Percentiles rank a stretch among this genome's conserved stretches.
Conservation (phyloP, 2,329 filamentous ascomycete species). For the Clonostachys chloroleuca region DNA sequence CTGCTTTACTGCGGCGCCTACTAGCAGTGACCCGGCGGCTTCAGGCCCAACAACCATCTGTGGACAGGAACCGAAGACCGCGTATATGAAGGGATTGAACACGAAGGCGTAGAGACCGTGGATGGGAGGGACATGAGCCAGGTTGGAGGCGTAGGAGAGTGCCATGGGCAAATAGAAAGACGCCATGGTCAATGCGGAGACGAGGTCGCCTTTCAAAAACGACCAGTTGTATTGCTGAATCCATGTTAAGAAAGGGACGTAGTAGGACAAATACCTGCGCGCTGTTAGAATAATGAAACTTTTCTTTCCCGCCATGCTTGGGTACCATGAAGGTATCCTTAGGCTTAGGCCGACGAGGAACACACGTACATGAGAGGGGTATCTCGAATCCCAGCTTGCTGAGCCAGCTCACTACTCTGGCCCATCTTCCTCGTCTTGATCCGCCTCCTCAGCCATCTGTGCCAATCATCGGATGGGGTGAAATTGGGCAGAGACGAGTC, state of each 20-base stretch:
- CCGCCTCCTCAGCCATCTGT: conserved; percentile 41
- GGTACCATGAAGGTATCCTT: no score
- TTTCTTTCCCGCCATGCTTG: no score
- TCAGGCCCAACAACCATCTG: conserved; percentile 94
- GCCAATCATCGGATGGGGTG: conserved; percentile 38
- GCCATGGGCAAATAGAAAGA: conserved; percentile 98
- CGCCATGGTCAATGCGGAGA: conserved; percentile 91
- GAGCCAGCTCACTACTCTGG: conserved; percentile 67
- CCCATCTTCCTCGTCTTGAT: conserved; percentile 64
- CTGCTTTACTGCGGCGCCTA: conserved; percentile 78
- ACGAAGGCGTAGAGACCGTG: conserved; percentile 94
- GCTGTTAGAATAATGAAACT: no score
- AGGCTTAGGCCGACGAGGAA: neutral
- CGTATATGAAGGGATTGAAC: conserved; percentile 88
- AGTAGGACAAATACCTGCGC: conserved; percentile 81
- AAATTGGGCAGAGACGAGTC: conserved; percentile 31
- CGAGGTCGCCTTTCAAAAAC: conserved; percentile 80
- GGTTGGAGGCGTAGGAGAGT: conserved; percentile 85
- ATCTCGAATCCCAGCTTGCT: conserved; percentile 70
- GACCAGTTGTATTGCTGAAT: conserved; percentile 78
- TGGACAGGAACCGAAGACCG: conserved; percentile 83
- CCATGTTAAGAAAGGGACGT: conserved; percentile 89
- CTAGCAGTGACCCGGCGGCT: conserved; percentile 85
- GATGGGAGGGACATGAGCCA: conserved; percentile 88
- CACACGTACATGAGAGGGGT: conserved; percentile 64